Conservation (phyloP, 371 early-diverging fungal genomes). For the Blastocladiella emersonii region DNA sequence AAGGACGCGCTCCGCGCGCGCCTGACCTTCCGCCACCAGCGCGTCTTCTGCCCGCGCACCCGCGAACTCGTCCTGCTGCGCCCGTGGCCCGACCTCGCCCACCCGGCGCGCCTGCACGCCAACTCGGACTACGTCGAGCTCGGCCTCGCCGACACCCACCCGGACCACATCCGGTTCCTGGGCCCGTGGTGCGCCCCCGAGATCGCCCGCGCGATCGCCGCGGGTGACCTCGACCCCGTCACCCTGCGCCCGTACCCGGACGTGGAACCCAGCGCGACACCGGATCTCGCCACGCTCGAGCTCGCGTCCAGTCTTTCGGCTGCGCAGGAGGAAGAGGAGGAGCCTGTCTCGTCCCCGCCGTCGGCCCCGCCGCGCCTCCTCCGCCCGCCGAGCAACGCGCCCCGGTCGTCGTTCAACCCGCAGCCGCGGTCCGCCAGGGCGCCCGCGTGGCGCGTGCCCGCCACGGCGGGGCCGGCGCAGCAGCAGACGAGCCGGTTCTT, state of each 20-base stretch:
- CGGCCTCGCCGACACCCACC: not conserved
- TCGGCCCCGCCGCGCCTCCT: no score
- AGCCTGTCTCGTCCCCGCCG: no score
- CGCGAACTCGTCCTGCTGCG: conserved; percentile 37
- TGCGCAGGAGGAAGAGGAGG: no score
- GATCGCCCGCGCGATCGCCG: conserved; percentile 34
- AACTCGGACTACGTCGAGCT: conserved; percentile 34
- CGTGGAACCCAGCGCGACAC: no score
- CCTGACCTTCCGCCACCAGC: conserved; percentile 62
- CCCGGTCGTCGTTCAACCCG: no score
- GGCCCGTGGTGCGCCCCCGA: conserved; percentile 16
- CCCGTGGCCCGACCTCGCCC: conserved; percentile 27
- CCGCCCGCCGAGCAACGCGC: no score
- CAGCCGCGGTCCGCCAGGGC: no score
- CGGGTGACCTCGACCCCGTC: conserved; percentile 39
- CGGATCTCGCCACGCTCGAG: no score
- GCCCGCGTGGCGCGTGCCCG: no score
- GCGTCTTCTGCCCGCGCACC: conserved; percentile 53
- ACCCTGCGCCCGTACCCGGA: conserved; percentile 19
- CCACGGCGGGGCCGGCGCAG: no score
- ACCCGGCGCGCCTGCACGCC: conserved; percentile 7
- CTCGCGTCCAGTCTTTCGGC: no score
- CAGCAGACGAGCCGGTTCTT: no score
- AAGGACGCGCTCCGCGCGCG: conserved; percentile 53
- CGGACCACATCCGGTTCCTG: not conserved